phyloP scores from a whole-genome alignment of 2,329 filamentous ascomycete genomes.

The Penicillium fuscoglaucum region DNA sequence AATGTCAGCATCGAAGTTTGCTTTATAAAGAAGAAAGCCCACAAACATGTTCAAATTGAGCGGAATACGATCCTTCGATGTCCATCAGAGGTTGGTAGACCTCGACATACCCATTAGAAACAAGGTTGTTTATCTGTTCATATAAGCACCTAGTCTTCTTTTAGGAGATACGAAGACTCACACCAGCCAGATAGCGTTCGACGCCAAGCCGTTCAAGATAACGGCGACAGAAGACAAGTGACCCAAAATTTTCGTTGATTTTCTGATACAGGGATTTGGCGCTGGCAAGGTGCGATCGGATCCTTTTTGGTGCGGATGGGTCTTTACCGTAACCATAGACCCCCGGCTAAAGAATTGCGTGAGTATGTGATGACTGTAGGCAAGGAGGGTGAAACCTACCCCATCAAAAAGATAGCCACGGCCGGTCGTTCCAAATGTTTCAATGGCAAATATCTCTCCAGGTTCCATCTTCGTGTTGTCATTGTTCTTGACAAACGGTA shows the following conservation, averaged over 20 bases:
- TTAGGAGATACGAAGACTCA: slow-evolving; percentile 34
- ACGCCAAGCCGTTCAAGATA: slow-evolving; percentile 65
- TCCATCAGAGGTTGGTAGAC: slow-evolving; percentile 59
- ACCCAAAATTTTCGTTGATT: slow-evolving; percentile 64
- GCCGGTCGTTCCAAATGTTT: slow-evolving; percentile 59
- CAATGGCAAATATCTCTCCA: slow-evolving; percentile 60
- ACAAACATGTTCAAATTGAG: slow-evolving; percentile 62
- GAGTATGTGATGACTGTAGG: not conserved
- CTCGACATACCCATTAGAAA: slow-evolving; percentile 59
- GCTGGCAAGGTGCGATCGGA: slow-evolving; percentile 47
- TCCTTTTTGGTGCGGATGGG: slow-evolving; percentile 37
- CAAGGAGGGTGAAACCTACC: slow-evolving; percentile 30
- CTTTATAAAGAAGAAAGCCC: not conserved
- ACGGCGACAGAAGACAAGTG: slow-evolving; percentile 60
- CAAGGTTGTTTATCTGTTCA: slow-evolving; percentile 57
- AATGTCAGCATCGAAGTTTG: slow-evolving; percentile 14
- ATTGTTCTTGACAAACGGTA: slow-evolving; percentile 56
- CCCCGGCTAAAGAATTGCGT: slow-evolving; percentile 40
- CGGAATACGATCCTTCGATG: slow-evolving; percentile 60
- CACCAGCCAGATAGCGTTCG: slow-evolving; percentile 59
- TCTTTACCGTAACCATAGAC: slow-evolving; percentile 56
- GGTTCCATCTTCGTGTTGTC: slow-evolving; percentile 58
- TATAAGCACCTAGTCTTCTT: slow-evolving; percentile 4
- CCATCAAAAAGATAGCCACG: slow-evolving; percentile 52
- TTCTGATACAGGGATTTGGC: slow-evolving; percentile 59